Conservation (phyloP, 2,329 filamentous ascomycete genomes). For the Botrytis cinerea region DNA sequence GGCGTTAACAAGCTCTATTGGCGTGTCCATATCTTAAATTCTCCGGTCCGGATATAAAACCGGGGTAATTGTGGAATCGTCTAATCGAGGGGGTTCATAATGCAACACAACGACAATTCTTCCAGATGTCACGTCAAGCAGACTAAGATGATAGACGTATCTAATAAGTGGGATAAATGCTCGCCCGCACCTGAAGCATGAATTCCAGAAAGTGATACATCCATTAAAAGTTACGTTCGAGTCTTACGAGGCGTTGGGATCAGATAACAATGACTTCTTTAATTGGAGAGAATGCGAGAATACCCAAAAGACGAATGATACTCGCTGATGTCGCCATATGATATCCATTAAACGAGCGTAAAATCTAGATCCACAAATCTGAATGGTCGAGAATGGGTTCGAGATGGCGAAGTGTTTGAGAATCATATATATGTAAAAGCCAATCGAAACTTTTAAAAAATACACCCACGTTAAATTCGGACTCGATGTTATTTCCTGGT, state of each 20-base stretch:
- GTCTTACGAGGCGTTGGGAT: neutral
- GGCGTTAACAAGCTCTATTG: neutral
- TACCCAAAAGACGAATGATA: neutral
- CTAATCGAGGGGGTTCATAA: conserved; percentile 12
- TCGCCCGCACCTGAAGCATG: neutral
- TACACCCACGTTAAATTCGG: no score
- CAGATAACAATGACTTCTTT: neutral
- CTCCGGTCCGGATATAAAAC: neutral
- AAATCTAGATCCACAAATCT: neutral
- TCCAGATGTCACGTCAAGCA: conserved; percentile 16
- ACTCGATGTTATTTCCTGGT: neutral
- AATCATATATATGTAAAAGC: neutral
- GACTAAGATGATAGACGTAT: neutral
- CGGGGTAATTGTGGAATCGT: neutral
- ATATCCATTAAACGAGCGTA: neutral
- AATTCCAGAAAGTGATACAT: neutral
- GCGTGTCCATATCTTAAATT: neutral
- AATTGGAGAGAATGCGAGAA: neutral
- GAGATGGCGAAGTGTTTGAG: neutral
- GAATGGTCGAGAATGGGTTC: neutral
- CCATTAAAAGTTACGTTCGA: neutral
- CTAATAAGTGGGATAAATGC: conserved; percentile 5
- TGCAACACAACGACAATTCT: conserved; percentile 6
- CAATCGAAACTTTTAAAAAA: neutral
- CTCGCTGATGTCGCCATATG: neutral